Base-by-base conservation (phyloP, 2,329 filamentous ascomycete species). In the Elsinoe fawcettii region DNA sequence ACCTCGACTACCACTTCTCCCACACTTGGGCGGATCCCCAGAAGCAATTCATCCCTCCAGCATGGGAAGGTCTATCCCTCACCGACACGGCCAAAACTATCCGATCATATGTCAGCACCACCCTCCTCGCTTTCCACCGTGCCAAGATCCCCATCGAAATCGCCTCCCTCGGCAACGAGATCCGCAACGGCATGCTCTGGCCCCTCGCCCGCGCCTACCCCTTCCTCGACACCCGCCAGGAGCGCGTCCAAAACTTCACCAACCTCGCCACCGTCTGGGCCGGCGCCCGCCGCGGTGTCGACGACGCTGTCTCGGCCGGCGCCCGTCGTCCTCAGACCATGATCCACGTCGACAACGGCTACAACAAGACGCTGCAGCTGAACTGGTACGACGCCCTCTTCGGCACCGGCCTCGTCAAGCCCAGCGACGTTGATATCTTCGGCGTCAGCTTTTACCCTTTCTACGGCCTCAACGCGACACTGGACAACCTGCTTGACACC, bases 161-260 rank as follows among this genome's bases (percentile, higher is more conserved):
- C 49, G 74, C 77, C 6, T 73, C 63, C 16, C 64, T 73, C 6
- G 71, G 71, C 49, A 73, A 73, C 58, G 71, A 73, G 61, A 68
- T 73, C 59, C 61, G 68, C 12, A 60, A 70, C 58, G 71, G 71
- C 8, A 70, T 72, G 66, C 61, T 73, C 12, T 73, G 70, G 69
- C 71, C 71, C 3, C 58, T 65, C 5, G 71, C 70, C 25, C 56
- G 65, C 23, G 69, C 66, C 30, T 62, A 67, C 49, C 67, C 74
- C 9, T 68, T 73, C 57, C 62, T 70, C 25, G 59, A 70, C 55
- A 70, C 70, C 1, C 64, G 61, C 49, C 56, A 61, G 8, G 64
- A 66, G 2, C 65, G 66, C 2, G 64, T 71, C 1, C 55, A 62
- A 2, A 70, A 69, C 56, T 72, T 71, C 60, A 67, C 63, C 9